A percentile compares a stretch with the other conserved stretches of the same genome.
These are phyloP conservation scores for Epichloe amarillans DNA, from an alignment of 2,329 filamentous ascomycete species.

Conservation along the genomic window DNA sequence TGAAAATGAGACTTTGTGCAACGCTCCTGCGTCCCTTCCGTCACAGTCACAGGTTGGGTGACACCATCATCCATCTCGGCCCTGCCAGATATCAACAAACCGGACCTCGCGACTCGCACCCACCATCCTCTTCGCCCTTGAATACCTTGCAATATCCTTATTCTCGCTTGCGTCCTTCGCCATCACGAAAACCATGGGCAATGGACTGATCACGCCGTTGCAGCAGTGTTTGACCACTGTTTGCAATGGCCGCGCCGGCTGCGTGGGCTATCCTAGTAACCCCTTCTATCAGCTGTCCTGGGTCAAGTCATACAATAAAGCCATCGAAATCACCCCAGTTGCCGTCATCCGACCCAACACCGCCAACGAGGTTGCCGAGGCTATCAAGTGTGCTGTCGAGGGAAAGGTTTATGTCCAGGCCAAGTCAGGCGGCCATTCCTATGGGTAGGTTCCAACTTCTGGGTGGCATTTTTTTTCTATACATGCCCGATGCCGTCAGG, in stretches of 20 bases:
- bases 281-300: constrained; percentile 33
- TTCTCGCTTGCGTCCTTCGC: not conserved
- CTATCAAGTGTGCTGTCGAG: constrained; percentile 42
- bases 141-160: not conserved
- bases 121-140: not conserved
- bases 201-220: constrained; percentile 25
- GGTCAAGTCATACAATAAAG: constrained; percentile 41
- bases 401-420: constrained; percentile 43
- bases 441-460: constrained; percentile 29
- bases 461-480: too few species aligned
- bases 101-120: not conserved
- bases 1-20: too few species aligned
- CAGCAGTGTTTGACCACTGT: constrained; percentile 32
- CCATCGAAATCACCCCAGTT: constrained; percentile 33
- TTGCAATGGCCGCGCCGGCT: constrained; percentile 30
- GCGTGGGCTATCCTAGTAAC: constrained; percentile 32
- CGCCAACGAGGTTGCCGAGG: constrained; percentile 39
- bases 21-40: not conserved
- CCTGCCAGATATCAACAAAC: not conserved
- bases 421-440: constrained; percentile 52
- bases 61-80: not conserved
- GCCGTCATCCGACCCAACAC: constrained; percentile 43
- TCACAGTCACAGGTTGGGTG: not conserved
- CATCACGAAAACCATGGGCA: constrained; percentile 25
- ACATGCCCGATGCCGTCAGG: too few species aligned